Evolutionary conservation across 208 protist species (phyloP).

Genomic region (Naegleria gruberi): DNA sequence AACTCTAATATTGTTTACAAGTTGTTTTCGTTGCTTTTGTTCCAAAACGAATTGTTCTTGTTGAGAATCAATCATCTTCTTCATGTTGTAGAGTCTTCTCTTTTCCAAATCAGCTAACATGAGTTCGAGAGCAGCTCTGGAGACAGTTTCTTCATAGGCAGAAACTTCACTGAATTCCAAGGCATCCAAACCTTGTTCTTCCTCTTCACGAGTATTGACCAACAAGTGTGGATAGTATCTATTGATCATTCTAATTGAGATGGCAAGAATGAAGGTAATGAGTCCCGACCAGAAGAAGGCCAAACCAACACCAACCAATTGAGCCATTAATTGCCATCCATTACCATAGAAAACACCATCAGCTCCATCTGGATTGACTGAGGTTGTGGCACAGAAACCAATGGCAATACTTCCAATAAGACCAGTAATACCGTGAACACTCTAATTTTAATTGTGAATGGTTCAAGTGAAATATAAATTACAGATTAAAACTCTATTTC

Average conservation of each 20-base stretch:
- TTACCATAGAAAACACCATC: constrained; percentile 40
- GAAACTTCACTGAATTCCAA: constrained; percentile 23
- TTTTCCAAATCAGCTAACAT: neutral
- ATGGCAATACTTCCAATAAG: constrained; percentile 47
- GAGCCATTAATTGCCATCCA: constrained; percentile 27
- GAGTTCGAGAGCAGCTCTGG: neutral
- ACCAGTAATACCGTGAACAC: constrained; percentile 51
- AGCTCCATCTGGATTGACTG: neutral
- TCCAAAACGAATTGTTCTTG: neutral
- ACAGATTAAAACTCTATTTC: neutral
- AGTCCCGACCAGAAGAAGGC: constrained; percentile 30
- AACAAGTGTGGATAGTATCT: constrained; percentile 17
- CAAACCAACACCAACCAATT: constrained; percentile 33
- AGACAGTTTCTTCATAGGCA: neutral
- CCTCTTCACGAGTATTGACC: constrained; percentile 2
- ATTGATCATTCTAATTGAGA: constrained; percentile 10
- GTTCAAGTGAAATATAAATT: neutral
- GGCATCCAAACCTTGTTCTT: constrained; percentile 25
- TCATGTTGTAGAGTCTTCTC: neutral
- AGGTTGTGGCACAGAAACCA: constrained; percentile 32
- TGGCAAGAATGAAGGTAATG: constrained; percentile 18
- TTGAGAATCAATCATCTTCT: neutral
- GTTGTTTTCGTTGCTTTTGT: neutral
- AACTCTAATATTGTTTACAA: neutral
- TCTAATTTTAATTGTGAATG: neutral